These are phyloP conservation scores for Davidsoniella virescens DNA, from an alignment of 2,329 filamentous ascomycete species.

Conservation along the genomic window DNA sequence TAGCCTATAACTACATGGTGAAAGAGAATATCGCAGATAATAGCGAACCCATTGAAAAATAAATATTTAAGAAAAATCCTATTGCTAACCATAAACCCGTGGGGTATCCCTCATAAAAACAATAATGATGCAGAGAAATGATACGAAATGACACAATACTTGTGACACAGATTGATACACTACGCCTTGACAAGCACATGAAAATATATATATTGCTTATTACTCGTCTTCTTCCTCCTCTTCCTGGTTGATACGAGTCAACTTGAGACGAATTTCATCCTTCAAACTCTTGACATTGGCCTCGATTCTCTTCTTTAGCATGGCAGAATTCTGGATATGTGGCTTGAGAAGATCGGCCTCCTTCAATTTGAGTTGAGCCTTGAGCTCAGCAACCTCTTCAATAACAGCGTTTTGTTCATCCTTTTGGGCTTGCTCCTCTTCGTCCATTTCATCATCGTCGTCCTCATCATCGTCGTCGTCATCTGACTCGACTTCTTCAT, in stretches of 20 bases:
- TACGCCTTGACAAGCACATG: no score
- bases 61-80: no score
- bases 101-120: neutral
- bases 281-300: conserved; percentile 31
- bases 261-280: conserved; percentile 29
- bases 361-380: conserved; percentile 31
- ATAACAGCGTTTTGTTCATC: conserved; percentile 38
- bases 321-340: conserved; percentile 25
- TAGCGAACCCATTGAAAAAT: no score
- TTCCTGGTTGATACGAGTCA: conserved; percentile 24
- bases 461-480: conserved; percentile 34
- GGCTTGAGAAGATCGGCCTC: conserved; percentile 27
- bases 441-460: conserved; percentile 37
- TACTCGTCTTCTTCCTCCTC: conserved; percentile 11
- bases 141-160: neutral
- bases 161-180: no score
- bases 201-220: no score
- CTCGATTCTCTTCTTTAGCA: conserved; percentile 34
- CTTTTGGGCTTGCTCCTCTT: conserved; percentile 32
- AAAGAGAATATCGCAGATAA: no score
- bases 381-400: conserved; percentile 36
- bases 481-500: conserved; percentile 30
- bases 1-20: no score
- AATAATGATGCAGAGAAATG: neutral
- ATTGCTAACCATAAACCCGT: neutral